Evolutionary conservation across 208 protist genomes (phyloP).

Genomic region (Giardia duodenalis): DNA sequence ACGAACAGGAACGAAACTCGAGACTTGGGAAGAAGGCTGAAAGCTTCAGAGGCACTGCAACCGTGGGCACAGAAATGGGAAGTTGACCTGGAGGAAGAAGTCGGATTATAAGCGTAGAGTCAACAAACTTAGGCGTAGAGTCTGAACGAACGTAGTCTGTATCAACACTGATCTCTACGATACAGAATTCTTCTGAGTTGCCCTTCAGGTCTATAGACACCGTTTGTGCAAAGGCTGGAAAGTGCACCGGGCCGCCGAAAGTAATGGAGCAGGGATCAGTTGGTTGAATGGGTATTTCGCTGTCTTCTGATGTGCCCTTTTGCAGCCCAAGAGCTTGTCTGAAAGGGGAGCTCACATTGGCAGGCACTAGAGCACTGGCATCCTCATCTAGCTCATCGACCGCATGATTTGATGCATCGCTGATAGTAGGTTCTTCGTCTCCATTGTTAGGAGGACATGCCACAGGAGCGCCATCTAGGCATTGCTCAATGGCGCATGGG

Average conservation of each 20-base stretch:
- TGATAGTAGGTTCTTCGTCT: no score
- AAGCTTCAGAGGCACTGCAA: neutral
- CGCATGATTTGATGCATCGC: neutral
- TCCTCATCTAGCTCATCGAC: neutral
- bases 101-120: neutral
- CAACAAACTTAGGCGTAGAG: neutral
- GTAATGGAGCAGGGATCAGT: no score
- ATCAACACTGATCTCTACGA: neutral
- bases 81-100: neutral
- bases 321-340: no score
- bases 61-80: neutral
- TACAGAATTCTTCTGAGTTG: neutral
- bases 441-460: no score
- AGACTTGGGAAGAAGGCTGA: slow-evolving; percentile 1
- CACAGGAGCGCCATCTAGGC: no score
- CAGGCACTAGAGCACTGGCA: neutral
- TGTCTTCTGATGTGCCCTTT: no score
- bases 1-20: neutral
- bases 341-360: neutral
- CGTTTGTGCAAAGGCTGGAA: neutral
- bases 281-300: no score
- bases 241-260: no score
- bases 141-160: neutral
- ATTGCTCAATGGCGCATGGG: neutral
- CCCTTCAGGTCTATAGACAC: neutral